Conservation (phyloP, 208 protist genomes). For the Wallacemonas sp. region DNA sequence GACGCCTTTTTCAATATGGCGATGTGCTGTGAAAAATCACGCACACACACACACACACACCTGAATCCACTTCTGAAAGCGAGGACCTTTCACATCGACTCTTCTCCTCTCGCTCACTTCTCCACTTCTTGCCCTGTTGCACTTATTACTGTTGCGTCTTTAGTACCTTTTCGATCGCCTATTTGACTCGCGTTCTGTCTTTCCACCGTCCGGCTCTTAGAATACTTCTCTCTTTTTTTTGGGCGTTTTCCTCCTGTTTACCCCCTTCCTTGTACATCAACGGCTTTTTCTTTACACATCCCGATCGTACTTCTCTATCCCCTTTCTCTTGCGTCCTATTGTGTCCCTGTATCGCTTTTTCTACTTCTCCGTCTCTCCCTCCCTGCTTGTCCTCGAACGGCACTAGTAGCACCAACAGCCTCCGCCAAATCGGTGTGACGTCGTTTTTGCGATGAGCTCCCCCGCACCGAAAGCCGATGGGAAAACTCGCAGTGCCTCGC, state of each 20-base stretch:
- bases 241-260: conserved; percentile 6
- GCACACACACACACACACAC: too few species aligned
- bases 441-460: not conserved
- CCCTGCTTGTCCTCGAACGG: conserved; percentile 3
- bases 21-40: too few species aligned
- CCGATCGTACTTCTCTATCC: too few species aligned
- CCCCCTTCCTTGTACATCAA: not conserved
- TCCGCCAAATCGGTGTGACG: not conserved
- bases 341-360: not conserved
- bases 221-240: not conserved
- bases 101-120: too few species aligned
- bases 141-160: too few species aligned
- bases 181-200: conserved; percentile 1
- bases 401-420: not conserved
- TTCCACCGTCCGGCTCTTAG: not conserved
- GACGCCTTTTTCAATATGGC: too few species aligned
- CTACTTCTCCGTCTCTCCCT: conserved; percentile 2
- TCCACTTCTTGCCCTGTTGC: too few species aligned
- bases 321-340: too few species aligned
- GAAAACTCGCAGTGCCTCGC: not conserved
- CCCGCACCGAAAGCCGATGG: not conserved
- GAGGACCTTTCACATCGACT: too few species aligned
- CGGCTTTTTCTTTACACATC: conserved; percentile 16
- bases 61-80: too few species aligned
- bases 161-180: too few species aligned